Conservation (phyloP, 2,329 filamentous ascomycete genomes). For the Eutypella sp. region DNA sequence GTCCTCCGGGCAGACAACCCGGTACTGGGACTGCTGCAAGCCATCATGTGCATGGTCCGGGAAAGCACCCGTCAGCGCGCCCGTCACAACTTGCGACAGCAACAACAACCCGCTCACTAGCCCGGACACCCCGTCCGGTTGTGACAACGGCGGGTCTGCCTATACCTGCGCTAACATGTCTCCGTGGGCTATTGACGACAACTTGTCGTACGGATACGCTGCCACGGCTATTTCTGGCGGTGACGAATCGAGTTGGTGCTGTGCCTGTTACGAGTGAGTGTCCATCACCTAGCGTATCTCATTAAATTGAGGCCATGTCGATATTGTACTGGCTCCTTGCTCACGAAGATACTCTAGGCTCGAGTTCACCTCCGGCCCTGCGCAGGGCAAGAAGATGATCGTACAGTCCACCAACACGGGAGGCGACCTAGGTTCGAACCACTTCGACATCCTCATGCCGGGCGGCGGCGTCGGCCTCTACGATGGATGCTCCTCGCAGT, state of each 20-base stretch:
- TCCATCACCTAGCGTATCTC: conserved; percentile 3
- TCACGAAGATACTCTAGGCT: conserved; percentile 10
- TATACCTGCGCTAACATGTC: conserved; percentile 49
- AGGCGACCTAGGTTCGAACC: conserved; percentile 43
- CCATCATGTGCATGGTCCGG: conserved; percentile 46
- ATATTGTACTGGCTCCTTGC: background rate
- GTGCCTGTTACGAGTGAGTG: conserved; percentile 47
- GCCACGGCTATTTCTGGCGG: conserved; percentile 42
- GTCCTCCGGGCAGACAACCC: conserved; percentile 23
- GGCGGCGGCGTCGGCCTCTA: conserved; percentile 46
- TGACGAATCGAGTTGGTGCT: conserved; percentile 47
- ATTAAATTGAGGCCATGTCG: too few relatives aligned
- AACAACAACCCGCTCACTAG: conserved; percentile 40
- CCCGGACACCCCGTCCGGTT: conserved; percentile 38
- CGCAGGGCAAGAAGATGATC: conserved; percentile 51
- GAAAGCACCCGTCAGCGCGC: conserved; percentile 37
- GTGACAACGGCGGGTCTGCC: conserved; percentile 40
- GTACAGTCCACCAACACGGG: conserved; percentile 55
- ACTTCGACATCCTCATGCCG: conserved; percentile 46
- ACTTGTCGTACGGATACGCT: conserved; percentile 51
- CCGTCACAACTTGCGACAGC: conserved; percentile 40
- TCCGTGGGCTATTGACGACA: conserved; percentile 47
- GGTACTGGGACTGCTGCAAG: conserved; percentile 53
- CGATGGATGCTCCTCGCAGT: conserved; percentile 40
- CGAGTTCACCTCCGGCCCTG: conserved; percentile 33